Conservation (phyloP, 345 rosid species). For the Camelina sativa region DNA sequence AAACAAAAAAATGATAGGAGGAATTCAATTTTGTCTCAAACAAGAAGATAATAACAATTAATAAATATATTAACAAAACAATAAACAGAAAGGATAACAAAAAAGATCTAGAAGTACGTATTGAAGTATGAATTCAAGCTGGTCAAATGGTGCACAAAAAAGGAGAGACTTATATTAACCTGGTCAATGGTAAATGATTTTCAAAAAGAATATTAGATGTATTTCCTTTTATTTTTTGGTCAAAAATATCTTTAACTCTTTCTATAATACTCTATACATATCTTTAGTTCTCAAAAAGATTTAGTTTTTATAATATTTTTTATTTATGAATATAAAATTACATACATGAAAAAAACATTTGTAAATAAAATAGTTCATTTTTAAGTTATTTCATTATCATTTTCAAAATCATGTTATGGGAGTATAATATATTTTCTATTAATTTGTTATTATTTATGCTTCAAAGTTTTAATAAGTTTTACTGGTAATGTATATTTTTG, state of each 20-base stretch:
- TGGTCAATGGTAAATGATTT: not conserved
- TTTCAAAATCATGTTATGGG: too few relatives aligned
- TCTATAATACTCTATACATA: too few relatives aligned
- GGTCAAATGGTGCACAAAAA: not conserved
- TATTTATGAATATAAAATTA: too few relatives aligned
- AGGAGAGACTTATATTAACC: not conserved
- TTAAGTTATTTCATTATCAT: too few relatives aligned
- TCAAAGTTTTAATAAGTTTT: too few relatives aligned
- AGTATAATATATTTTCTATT: too few relatives aligned
- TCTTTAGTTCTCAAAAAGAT: not conserved
- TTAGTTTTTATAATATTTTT: not conserved
- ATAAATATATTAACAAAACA: not conserved
- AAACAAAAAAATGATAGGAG: not conserved
- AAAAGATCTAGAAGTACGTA: not conserved
- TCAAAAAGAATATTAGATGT: not conserved
- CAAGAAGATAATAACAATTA: not conserved
- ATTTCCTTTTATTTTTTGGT: not conserved
- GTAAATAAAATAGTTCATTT: too few relatives aligned
- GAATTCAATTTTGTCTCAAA: slow-evolving; percentile 7
- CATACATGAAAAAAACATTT: too few relatives aligned
- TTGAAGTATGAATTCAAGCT: not conserved
- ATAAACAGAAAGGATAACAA: not conserved
- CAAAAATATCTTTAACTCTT: not conserved
- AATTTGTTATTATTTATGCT: too few relatives aligned
- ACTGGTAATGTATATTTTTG: too few relatives aligned